phyloP scores from a whole-genome alignment of 208 protist genomes.

The Porcisia deanei region DNA sequence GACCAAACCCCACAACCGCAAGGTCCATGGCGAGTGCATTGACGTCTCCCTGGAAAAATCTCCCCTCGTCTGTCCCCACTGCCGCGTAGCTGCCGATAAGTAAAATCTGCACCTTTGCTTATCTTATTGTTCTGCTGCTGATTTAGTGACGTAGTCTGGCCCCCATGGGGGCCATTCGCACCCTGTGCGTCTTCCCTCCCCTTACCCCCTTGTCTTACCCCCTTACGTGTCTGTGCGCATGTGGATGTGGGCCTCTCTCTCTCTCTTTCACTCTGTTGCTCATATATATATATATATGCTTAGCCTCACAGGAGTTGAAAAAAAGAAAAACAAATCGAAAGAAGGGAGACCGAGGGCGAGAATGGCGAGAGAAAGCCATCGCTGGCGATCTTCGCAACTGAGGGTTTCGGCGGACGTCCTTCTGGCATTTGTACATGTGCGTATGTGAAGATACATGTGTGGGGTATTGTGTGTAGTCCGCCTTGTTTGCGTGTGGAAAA shows the following conservation, averaged over 20 bases:
- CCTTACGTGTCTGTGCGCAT: background rate
- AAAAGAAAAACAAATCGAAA: background rate
- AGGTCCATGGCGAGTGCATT: conserved; percentile 46
- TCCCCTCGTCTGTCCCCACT: conserved; percentile 5
- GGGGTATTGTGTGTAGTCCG: no score
- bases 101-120: background rate
- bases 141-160: background rate
- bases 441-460: no score
- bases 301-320: background rate
- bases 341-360: background rate
- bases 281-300: background rate
- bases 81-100: background rate
- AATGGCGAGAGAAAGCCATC: background rate
- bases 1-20: conserved; percentile 52
- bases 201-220: no score
- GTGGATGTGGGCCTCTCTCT: background rate
- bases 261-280: no score
- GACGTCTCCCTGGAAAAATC: conserved; percentile 40
- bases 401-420: background rate
- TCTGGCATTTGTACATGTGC: background rate
- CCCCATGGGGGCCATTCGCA: background rate
- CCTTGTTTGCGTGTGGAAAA: no score
- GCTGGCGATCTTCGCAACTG: background rate
- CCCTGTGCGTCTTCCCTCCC: background rate
- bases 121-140: background rate